Evolutionary conservation across 2,329 filamentous ascomycete species (phyloP), one percentile per base, ranked within the genome.

Genomic region (Apiospora aurea): DNA sequence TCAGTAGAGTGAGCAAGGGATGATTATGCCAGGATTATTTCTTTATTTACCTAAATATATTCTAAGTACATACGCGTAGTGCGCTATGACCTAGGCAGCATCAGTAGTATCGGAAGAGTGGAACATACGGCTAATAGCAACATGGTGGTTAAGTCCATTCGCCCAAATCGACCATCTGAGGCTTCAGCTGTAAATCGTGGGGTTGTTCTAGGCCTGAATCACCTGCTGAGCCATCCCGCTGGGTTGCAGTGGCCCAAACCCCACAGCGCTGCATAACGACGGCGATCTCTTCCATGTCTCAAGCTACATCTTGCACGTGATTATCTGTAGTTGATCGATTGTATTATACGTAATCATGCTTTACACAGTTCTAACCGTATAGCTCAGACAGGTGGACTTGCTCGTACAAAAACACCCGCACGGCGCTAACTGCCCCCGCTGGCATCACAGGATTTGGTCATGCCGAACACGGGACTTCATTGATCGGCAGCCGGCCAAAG

Each of bases 401-500:
- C 26, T 18, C 13, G 14, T 57, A 21, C 51, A 18, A 18, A 34
- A 57, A 57, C 14, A 2, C 16, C 6, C 14, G 5, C 13, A 4
- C 24, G 2, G 13, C 14, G 13, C 14, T 24, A 34, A 10, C 14
- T 16, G 6, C 26, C 14, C 51, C 51, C 26, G 13, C 1, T 14
- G 14, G 26, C 51, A 57, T 21, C 24, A 18, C 18, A 34, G 47
- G 5, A 1, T 51, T 3, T 10, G 21, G n/a, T 1, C n/a, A 53
- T n/a, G n/a, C 14, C 2, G 13, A 24, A 26, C 7, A 26, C n/a
- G 7, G 1, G 26, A 24, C 18, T 29, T 71, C 26, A 49, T 46
- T 76, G 71, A 34, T 75, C 75, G 72, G 87, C 86, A 0, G 81
- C 84, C 4, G 86, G 88, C 91, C 91, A 93, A 1, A 87, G 75